Base-by-base conservation (phyloP, 73 alveolate genomes). In the Effrenium voratum region DNA sequence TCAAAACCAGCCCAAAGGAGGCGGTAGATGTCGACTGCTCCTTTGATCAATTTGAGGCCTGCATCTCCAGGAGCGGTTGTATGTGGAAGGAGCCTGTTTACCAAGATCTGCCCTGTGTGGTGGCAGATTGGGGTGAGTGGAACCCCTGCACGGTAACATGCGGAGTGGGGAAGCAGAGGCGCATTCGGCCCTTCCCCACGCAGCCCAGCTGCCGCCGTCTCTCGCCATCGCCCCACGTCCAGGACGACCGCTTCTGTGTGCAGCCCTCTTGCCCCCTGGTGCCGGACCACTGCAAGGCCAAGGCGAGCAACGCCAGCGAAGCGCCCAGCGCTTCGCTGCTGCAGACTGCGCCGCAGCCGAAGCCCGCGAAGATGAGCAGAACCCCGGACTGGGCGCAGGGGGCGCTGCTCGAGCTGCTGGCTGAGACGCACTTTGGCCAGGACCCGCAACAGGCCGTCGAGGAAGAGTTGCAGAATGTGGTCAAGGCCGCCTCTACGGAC, bases 141-240 rank as follows among this genome's bases (percentile, higher is more conserved):
- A 34, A 63, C 13, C 77, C 77, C 77, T 63, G 77, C 77, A 30
- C 77, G 26, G 77, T 63, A 40, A 63, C 77, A 2, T 63, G 77
- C 32, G 77, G 77, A 19, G 77, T 63, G 41, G 77, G 77, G 40
- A 63, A 63, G 34, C 77, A 63, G 41, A 19, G 32, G 77, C 77
- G 77, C 38, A 30, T 63, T 30, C 77, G 77, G 77, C 77, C 77
- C 34, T 28, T 63, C 41, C 77, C 77, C 40, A 63, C 77, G 34
- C 77, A 63, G 77, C 77, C 41, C 77, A 63, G 77, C 77, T 63
- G 77, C 77, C 77, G 77, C 77, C 26, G 32, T 34, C 77, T 63
- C 41, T 10, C 26, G 13, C 77, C 77, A 28, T 19, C 32, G 32
- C 77, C 77, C 34, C 40, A 24, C 19, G 77, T 63, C 40, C 41